Conservation (phyloP, 2,329 filamentous ascomycete genomes). For the Colletotrichum lentis region DNA sequence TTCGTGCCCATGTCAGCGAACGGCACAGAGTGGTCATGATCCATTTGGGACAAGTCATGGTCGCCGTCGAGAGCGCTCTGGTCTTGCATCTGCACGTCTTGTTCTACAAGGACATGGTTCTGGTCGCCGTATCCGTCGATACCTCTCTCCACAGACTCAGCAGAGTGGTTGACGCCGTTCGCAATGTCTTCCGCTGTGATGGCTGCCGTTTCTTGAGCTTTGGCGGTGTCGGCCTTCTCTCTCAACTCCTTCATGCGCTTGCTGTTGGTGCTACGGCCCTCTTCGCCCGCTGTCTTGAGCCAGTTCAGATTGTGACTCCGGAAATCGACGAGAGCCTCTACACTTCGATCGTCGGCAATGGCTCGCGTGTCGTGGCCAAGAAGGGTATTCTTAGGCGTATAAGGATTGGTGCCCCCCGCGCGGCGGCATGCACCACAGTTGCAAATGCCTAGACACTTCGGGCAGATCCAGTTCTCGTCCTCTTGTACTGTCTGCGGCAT, state of each 20-base stretch:
- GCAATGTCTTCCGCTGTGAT: conserved; percentile 40
- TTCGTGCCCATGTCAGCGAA: conserved; percentile 45
- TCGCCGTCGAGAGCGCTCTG: conserved; percentile 30
- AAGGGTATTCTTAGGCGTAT: conserved; percentile 85
- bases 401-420: conserved; percentile 72
- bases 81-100: conserved; percentile 30
- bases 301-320: conserved; percentile 86
- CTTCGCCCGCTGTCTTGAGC: conserved; percentile 70
- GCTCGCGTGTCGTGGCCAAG: conserved; percentile 91
- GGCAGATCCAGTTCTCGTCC: conserved; percentile 84
- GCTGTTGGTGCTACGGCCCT: conserved; percentile 64
- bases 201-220: conserved; percentile 56
- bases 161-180: conserved; percentile 36
- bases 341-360: conserved; percentile 88
- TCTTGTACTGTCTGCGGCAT: conserved; percentile 86
- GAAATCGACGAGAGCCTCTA: conserved; percentile 92
- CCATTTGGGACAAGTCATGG: conserved; percentile 14
- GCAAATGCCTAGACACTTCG: conserved; percentile 85
- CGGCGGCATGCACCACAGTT: conserved; percentile 84
- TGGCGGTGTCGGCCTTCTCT: conserved; percentile 65
- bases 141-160: not conserved
- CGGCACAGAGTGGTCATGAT: conserved; percentile 37
- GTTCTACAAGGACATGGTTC: conserved; percentile 46
- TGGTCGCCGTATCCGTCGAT: conserved; percentile 47
- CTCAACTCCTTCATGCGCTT: conserved; percentile 65